Percentiles rank a stretch among this genome's conserved stretches.
These are phyloP conservation scores for Hypoxylon fuscum DNA, from an alignment of 495 filamentous ascomycete species.

Conservation along the genomic window DNA sequence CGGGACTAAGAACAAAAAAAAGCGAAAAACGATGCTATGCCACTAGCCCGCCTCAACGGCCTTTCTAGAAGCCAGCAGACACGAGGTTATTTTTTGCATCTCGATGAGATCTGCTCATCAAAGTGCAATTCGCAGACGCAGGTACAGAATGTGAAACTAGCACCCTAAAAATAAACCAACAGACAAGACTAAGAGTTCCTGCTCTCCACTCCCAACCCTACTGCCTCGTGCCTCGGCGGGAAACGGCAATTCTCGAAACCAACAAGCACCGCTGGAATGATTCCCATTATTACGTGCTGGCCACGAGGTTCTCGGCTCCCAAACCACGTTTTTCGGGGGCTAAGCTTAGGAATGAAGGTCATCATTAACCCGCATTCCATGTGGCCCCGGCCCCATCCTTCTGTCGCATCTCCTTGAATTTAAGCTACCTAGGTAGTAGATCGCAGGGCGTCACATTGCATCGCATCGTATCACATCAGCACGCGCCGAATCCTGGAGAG, in stretches of 20 bases:
- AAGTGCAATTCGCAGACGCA: no score
- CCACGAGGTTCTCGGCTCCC: no score
- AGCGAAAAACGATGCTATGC: no score
- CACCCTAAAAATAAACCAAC: slow-evolving; percentile 5
- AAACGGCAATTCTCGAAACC: neutral
- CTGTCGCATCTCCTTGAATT: no score
- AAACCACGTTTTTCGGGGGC: slow-evolving; percentile 12
- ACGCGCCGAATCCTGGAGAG: neutral
- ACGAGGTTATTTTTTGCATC: no score
- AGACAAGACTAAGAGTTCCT: neutral
- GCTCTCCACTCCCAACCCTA: neutral
- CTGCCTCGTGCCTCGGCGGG: neutral
- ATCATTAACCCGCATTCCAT: slow-evolving; percentile 10
- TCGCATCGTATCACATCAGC: slow-evolving; percentile 1
- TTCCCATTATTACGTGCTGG: no score
- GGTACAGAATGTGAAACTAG: neutral
- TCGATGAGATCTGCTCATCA: no score
- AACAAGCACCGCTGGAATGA: no score
- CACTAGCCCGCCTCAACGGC: no score
- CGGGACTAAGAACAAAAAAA: no score
- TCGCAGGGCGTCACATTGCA: slow-evolving; percentile 28
- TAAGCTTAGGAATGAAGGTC: neutral
- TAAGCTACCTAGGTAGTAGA: slow-evolving; percentile 9
- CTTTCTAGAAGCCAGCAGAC: no score
- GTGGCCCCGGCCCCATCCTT: slow-evolving; percentile 17